phyloP scores from a whole-genome alignment of 148 eudicot species.

The Rhododendron simsii region DNA sequence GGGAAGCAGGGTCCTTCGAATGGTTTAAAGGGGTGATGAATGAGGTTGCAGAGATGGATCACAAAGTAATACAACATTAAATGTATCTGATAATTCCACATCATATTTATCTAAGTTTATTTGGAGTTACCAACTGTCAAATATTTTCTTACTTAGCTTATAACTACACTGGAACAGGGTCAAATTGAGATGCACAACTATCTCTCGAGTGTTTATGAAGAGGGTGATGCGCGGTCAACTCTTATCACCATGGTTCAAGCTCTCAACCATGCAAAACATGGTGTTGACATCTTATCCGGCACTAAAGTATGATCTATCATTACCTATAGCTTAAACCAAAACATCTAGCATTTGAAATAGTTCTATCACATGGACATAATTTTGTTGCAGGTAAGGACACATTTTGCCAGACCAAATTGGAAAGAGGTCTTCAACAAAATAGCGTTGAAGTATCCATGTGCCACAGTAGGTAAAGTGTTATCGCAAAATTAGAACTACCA shows the following conservation, averaged over 20 bases:
- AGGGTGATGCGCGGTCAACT: conserved; percentile 94
- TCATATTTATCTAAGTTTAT: not conserved
- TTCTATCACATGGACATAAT: not conserved
- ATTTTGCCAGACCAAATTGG: conserved; percentile 98
- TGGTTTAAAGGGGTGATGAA: conserved; percentile 99
- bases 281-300: conserved; percentile 93
- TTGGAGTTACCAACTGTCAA: not conserved
- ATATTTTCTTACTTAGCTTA: not conserved
- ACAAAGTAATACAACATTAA: conserved; percentile 42
- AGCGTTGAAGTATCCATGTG: conserved; percentile 67
- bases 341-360: not conserved
- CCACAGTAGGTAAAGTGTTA: conserved; percentile 70
- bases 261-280: conserved; percentile 87
- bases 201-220: conserved; percentile 93
- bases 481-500: not conserved
- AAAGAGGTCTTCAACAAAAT: conserved; percentile 75
- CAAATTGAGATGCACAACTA: conserved; percentile 96
- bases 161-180: conserved; percentile 45
- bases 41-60: conserved; percentile 93
- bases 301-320: conserved; percentile 59
- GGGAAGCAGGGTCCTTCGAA: conserved; percentile 89
- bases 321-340: not conserved
- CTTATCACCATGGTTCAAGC: conserved; percentile 92
- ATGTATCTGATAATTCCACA: not conserved
- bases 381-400: conserved; percentile 86